Percentiles rank a stretch among this genome's conserved stretches.
These are phyloP conservation scores for Senna tora DNA, from an alignment of 306 rosid genomes.

Conservation along the genomic window DNA sequence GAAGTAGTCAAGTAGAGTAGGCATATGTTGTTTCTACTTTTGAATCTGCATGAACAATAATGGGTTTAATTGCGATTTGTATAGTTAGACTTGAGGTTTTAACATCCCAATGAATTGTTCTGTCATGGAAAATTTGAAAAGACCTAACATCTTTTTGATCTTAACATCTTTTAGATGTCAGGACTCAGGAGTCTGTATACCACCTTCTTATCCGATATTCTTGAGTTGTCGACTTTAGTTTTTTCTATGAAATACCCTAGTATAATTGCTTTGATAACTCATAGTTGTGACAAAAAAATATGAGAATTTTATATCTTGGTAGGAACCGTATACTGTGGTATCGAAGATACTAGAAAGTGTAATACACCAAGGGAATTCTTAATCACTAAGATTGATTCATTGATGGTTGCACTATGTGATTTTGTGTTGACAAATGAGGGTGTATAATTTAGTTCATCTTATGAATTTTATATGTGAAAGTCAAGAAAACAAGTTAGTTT, in stretches of 20 bases:
- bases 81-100: background rate
- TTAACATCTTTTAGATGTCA: too few relatives aligned
- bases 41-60: constrained; percentile 2
- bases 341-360: background rate
- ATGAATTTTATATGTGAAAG: background rate
- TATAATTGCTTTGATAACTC: background rate
- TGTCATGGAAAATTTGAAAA: background rate
- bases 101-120: background rate
- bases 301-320: background rate
- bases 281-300: background rate
- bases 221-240: background rate
- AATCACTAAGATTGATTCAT: background rate
- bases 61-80: background rate
- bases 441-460: background rate
- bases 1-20: background rate
- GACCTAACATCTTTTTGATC: background rate
- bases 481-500: background rate
- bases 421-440: background rate
- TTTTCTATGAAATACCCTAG: background rate
- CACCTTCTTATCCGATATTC: background rate
- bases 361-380: background rate
- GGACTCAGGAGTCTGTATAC: background rate
- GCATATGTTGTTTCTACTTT: background rate
- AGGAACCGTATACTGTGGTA: background rate
- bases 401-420: background rate